Conservation (phyloP, 352 stramenopile species). For the Thalassiosira livingstoniorum region DNA sequence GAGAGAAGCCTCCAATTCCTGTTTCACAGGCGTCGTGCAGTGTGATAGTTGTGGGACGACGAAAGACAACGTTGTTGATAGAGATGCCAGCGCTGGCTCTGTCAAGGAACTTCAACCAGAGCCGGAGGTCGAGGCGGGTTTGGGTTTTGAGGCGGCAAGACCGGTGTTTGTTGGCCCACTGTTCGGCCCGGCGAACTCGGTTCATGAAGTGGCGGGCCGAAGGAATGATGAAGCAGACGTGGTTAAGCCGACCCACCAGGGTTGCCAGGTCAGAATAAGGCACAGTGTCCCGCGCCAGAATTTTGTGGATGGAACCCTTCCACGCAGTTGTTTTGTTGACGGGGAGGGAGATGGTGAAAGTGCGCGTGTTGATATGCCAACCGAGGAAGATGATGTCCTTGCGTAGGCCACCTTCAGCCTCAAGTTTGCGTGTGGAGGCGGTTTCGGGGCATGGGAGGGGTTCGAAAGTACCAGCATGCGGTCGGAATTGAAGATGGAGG, state of each 20-base stretch:
- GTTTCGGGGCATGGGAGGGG: slow-evolving; percentile 17
- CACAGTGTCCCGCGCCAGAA: neutral
- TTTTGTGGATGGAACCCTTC: neutral
- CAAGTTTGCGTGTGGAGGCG: slow-evolving; percentile 17
- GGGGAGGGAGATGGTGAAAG: slow-evolving; percentile 18
- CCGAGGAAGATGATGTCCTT: slow-evolving; percentile 27
- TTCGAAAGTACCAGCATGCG: slow-evolving; percentile 1
- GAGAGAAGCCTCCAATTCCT: slow-evolving; percentile 32
- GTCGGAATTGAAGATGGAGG: slow-evolving; percentile 8
- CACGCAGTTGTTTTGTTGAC: slow-evolving; percentile 24
- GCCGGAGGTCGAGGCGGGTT: neutral
- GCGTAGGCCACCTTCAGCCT: slow-evolving; percentile 15
- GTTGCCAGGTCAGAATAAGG: neutral
- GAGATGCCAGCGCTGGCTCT: slow-evolving; percentile 29
- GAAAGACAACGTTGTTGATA: slow-evolving; percentile 45
- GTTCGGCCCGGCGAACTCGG: neutral
- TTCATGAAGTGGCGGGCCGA: neutral
- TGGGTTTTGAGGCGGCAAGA: neutral
- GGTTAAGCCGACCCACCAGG: neutral
- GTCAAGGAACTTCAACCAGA: slow-evolving; percentile 33
- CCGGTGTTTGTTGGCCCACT: neutral
- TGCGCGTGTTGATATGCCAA: slow-evolving; percentile 27
- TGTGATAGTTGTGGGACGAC: slow-evolving; percentile 9
- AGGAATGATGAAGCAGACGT: neutral
- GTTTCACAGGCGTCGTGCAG: slow-evolving; percentile 17